Evolutionary conservation across 2,329 filamentous ascomycete species (phyloP), one percentile per base, ranked within the genome.

Genomic region (Stemphylium lycopersici): DNA sequence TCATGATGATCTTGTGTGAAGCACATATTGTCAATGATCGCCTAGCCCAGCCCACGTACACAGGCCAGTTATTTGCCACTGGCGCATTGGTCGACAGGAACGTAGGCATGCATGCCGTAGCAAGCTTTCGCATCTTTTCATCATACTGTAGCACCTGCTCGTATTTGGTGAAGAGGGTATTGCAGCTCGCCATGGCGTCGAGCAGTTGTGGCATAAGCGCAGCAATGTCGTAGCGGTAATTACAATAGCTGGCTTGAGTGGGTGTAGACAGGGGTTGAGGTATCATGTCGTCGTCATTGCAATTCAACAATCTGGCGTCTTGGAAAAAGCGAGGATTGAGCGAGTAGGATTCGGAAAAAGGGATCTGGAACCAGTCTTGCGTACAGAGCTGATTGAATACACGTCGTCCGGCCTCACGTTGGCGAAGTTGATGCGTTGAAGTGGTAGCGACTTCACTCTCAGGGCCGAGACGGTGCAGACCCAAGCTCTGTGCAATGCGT

Each of bases 401-500:
- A 3, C 73, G 67, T 20, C 71, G 67, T 16, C 73, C 74, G 15
- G 66, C 66, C 47, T 77, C 75, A 2, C 62, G 58, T 7, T 55
- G 59, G 6, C 66, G 48, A 2, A 69, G 47, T 31, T 66, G 48
- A 18, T 53, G 39, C 7, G 37, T 22, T 13, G 41, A 12, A 2
- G 16, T 20, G 32, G 32, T 16, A 12, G 16, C 4, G 8, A 11
- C 12, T 2, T 22, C 50, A 4, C 62, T 41, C 3, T 68, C 63
- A 6, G 67, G 49, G 0, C 59, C 63, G 2, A 80, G 66, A 20
- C 74, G 68, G 46, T 81, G 79, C 3, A 82, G 66, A 0, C 79
- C 79, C 0, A 82, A 68, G 6, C 74, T 74, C 53, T 82, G 79
- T 3, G 77, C 79, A 26, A 82, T 79, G 7, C 79, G 74, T 4